Evolutionary conservation across 345 rosid genomes (phyloP).

Genomic region (Brassica napus): DNA sequence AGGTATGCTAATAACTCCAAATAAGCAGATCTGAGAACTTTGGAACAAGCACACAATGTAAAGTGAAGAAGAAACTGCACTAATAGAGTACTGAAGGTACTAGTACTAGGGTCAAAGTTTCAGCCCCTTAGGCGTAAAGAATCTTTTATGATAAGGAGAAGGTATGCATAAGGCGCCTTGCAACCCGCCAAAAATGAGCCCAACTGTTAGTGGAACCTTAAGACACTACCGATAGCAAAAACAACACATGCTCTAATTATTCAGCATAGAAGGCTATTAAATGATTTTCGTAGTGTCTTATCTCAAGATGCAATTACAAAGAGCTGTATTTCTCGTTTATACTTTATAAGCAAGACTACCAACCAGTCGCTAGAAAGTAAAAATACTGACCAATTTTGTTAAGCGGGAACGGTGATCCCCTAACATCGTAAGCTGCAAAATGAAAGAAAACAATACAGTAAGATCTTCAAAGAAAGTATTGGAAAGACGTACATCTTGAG

Average conservation of each 20-base stretch:
- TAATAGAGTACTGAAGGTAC: constrained; percentile 7
- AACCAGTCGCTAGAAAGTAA: not conserved
- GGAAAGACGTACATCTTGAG: constrained; percentile 68
- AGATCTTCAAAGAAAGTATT: not conserved
- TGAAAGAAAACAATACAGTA: constrained; percentile 6
- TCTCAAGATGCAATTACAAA: too few species aligned
- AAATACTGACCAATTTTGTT: constrained; percentile 77
- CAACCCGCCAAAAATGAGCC: not conserved
- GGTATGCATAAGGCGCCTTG: not conserved
- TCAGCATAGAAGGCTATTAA: not conserved
- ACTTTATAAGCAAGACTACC: constrained; percentile 4
- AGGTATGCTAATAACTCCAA: not conserved
- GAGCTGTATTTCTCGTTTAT: not conserved
- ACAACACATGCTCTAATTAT: constrained; percentile 13
- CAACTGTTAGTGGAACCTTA: not conserved
- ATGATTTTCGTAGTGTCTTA: not conserved
- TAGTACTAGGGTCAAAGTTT: not conserved
- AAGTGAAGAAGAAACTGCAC: constrained; percentile 10
- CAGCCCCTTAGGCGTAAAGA: constrained; percentile 5
- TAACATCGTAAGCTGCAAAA: constrained; percentile 70
- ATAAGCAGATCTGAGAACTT: constrained; percentile 9
- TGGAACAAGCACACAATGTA: constrained; percentile 3
- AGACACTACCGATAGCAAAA: constrained; percentile 10
- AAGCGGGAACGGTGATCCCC: constrained; percentile 84
- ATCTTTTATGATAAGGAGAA: not conserved